Percentiles rank a stretch among this genome's conserved stretches.
These are phyloP conservation scores for Eutypella sp. DNA, from an alignment of 2,329 filamentous ascomycete genomes.

Conservation along the genomic window DNA sequence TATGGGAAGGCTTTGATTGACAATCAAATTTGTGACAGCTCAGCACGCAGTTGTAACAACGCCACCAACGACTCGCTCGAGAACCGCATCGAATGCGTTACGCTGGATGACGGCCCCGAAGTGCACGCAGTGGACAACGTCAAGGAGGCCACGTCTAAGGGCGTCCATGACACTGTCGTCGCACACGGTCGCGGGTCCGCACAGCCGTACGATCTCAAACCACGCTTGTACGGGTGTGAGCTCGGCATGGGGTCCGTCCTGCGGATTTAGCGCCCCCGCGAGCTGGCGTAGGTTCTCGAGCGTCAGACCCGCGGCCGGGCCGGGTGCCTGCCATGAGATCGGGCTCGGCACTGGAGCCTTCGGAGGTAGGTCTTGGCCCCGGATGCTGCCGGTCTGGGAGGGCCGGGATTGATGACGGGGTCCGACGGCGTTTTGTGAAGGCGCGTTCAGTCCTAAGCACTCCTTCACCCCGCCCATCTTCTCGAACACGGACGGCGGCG, in stretches of 20 bases:
- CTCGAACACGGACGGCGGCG: slow-evolving; percentile 10
- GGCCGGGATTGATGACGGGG: background rate
- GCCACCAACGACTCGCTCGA: slow-evolving; percentile 33
- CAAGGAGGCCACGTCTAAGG: slow-evolving; percentile 37
- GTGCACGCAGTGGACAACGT: slow-evolving; percentile 40
- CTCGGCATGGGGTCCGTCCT: slow-evolving; percentile 36
- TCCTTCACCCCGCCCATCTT: slow-evolving; percentile 9
- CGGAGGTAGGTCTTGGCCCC: background rate
- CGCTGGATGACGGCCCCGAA: slow-evolving; percentile 46
- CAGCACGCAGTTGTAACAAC: background rate
- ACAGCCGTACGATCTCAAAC: slow-evolving; percentile 45
- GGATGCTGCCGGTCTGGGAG: background rate
- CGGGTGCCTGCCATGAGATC: slow-evolving; percentile 14
- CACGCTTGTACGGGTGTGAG: slow-evolving; percentile 49
- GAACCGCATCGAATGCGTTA: slow-evolving; percentile 41
- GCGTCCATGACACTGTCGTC: slow-evolving; percentile 27
- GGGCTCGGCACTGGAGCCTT: background rate
- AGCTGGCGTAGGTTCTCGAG: slow-evolving; percentile 40
- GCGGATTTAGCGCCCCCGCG: slow-evolving; percentile 38
- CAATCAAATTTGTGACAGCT: no score
- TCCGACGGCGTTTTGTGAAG: no score
- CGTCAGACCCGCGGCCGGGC: slow-evolving; percentile 37
- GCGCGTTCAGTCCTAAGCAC: slow-evolving; percentile 1
- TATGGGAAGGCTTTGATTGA: no score
- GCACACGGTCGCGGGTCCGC: slow-evolving; percentile 35